Percentiles rank a stretch among this genome's conserved stretches.
Conservation (phyloP, 2,329 filamentous ascomycete species). For the Ascochyta pisi region DNA sequence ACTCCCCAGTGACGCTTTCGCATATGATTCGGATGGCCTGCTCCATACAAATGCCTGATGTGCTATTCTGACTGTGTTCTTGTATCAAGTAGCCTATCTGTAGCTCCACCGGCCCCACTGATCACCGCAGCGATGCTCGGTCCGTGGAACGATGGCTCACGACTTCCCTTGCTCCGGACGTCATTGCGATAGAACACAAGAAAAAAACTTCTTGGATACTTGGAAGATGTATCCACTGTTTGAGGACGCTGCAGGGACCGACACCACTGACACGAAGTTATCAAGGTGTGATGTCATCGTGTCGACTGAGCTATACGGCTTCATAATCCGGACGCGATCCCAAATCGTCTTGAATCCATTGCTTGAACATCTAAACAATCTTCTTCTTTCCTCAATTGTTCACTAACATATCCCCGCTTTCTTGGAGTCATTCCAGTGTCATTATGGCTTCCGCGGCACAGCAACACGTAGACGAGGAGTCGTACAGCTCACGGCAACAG, state of each 20-base stretch:
- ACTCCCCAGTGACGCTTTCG: not conserved
- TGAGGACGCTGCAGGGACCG: conserved; percentile 3
- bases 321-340: not conserved
- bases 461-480: conserved; percentile 9
- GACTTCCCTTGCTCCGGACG: conserved; percentile 8
- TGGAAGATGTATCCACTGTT: conserved; percentile 6
- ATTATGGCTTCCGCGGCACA: conserved; percentile 22
- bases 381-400: not conserved
- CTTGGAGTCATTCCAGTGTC: not conserved
- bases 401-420: not conserved
- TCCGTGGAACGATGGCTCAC: conserved; percentile 7
- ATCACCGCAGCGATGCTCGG: conserved; percentile 10
- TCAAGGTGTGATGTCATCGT: conserved; percentile 26
- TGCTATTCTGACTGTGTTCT: not conserved
- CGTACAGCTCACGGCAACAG: conserved; percentile 28
- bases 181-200: conserved; percentile 13
- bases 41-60: not conserved
- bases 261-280: not conserved
- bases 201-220: conserved; percentile 15
- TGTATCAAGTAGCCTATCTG: conserved; percentile 4
- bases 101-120: conserved; percentile 6
- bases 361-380: not conserved
- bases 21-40: not conserved
- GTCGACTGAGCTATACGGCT: conserved; percentile 6
- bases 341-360: not conserved